Evolutionary conservation across 2,329 filamentous ascomycete genomes (phyloP), one percentile per base, ranked within the genome.

Genomic region (Pseudogymnoascus pannorum): DNA sequence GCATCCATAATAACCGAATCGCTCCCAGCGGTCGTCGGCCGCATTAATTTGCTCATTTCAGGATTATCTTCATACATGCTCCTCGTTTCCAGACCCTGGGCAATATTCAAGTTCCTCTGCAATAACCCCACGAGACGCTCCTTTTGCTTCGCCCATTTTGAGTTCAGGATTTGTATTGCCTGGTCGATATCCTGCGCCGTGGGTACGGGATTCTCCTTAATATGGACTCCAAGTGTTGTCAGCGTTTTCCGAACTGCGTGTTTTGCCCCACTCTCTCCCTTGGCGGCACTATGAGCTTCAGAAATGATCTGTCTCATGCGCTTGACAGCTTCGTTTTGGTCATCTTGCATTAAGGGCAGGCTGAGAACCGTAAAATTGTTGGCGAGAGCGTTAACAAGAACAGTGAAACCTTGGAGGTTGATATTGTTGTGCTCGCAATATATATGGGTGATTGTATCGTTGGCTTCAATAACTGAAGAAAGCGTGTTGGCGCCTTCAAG

Each of bases 391-490:
- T 89, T 87, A 58, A 90, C 84, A 5, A 89, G 75, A 59, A 86
- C 84, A 0, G 85, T 88, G 65, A 88, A 86, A 1, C 85, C 86
- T 65, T 87, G 84, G n/a, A 89, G 76, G 51, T 85, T 86, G 61
- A 89, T 87, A 60, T 85, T 84, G 68, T 91, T 91, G 71, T 87
- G 85, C 64, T 87, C 86, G 71, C 87, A 90, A 67, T 88, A 79
- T 5, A 91, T 77, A 69, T 89, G 84, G 24, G 80, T 78, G 4
- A 91, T 74, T 1, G 81, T 82, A 2, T 73, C 77, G 67, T 90
- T 90, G 64, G 78, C 78, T 67, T 87, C 84, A 35, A 90, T 74
- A 14, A 90, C 86, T 16, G 87, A 86, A 1, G 87, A 83, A 35
- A 90, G 76, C 0, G 86, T 87, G 68, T 83, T 88, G 3, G 87